A percentile compares a stretch with the other conserved stretches of the same genome.
Evolutionary conservation across 2,329 filamentous ascomycete species (phyloP).

Genomic region (Blastomyces parvus): DNA sequence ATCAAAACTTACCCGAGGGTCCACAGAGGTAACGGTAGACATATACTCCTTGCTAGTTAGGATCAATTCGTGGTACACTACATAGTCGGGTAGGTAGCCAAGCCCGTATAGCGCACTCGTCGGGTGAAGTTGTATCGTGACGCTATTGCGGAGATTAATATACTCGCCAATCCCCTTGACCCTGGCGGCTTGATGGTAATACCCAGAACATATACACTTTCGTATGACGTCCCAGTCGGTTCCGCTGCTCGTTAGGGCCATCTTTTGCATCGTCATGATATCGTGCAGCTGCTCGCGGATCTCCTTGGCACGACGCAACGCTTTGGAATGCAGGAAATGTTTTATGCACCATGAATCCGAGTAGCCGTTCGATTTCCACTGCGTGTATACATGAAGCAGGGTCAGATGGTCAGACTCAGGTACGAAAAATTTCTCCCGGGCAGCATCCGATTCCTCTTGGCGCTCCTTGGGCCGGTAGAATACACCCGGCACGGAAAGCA

Average conservation of each 20-base stretch:
- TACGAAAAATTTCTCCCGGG: constrained; percentile 96
- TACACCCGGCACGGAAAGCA: constrained; percentile 92
- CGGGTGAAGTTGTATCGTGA: constrained; percentile 88
- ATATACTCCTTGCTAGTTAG: constrained; percentile 97
- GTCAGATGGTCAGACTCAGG: constrained; percentile 96
- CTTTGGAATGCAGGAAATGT: constrained; percentile 94
- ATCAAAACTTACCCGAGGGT: constrained; percentile 56
- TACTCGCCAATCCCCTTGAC: constrained; percentile 97
- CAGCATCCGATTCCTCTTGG: constrained; percentile 89
- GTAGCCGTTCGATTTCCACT: constrained; percentile 86
- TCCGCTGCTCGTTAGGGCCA: constrained; percentile 77
- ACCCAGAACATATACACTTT: constrained; percentile 93
- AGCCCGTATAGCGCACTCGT: constrained; percentile 87
- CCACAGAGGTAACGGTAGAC: constrained; percentile 90
- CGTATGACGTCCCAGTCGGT: constrained; percentile 96
- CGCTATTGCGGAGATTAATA: constrained; percentile 87
- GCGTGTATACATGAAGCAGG: constrained; percentile 86
- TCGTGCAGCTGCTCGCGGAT: constrained; percentile 88
- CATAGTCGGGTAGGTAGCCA: constrained; percentile 90
- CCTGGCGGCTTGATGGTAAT: constrained; percentile 95
- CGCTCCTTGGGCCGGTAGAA: constrained; percentile 97
- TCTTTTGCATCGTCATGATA: constrained; percentile 89
- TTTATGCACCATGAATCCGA: constrained; percentile 86
- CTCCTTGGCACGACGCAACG: constrained; percentile 80
- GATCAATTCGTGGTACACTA: constrained; percentile 96